Conservation (phyloP, 305 asterid genomes). For the Solanum hybrid region DNA sequence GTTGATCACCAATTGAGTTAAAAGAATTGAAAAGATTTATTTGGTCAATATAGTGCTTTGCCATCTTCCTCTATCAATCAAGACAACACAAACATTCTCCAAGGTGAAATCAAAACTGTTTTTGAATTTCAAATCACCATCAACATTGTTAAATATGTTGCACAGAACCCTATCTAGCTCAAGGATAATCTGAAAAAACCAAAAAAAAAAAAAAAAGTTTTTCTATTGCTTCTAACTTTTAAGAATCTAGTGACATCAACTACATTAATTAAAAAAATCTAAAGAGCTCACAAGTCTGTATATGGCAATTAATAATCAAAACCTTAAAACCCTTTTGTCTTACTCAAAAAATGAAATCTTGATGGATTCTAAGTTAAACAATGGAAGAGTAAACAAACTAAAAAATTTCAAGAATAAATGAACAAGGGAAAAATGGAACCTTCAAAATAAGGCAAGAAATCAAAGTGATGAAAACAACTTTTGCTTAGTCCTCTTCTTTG, state of each 20-base stretch:
- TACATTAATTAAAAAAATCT: neutral
- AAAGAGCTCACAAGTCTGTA: neutral
- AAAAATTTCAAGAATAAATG: neutral
- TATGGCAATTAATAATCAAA: neutral
- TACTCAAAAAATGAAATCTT: constrained; percentile 7
- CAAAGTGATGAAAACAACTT: neutral
- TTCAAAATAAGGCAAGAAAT: neutral
- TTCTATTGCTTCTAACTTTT: neutral
- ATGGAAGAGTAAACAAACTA: neutral
- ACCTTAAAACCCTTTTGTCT: neutral
- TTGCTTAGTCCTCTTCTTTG: neutral
- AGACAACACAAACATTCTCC: neutral
- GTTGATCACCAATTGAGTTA: neutral
- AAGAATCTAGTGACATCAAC: neutral
- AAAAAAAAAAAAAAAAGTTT: neutral
- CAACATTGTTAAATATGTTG: neutral
- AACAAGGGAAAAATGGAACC: neutral
- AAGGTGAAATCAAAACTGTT: neutral
- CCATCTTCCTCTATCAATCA: neutral
- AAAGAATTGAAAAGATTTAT: neutral
- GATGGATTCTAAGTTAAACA: neutral
- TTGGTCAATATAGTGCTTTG: neutral
- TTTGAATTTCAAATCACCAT: neutral
- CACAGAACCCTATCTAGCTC: neutral
- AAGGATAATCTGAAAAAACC: neutral